phyloP scores from a whole-genome alignment of 768 basidiomycete species.

The Mycena galericulata region DNA sequence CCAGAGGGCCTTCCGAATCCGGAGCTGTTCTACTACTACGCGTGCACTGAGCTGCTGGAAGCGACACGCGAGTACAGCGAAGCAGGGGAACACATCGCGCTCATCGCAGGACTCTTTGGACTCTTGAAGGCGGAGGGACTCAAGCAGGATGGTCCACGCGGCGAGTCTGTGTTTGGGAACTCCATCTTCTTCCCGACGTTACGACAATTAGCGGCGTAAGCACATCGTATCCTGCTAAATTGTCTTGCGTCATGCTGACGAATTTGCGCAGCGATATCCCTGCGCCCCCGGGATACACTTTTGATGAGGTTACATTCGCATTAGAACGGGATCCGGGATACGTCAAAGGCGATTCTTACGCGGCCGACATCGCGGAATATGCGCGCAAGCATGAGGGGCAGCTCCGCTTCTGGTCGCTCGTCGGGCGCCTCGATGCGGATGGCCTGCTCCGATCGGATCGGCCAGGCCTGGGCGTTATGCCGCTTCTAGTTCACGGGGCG shows the following conservation, averaged over 20 bases:
- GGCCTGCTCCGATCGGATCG: background rate
- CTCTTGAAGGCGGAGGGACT: slow-evolving; percentile 18
- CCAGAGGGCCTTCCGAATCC: slow-evolving; percentile 6
- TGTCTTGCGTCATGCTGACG: too few species aligned
- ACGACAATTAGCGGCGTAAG: too few species aligned
- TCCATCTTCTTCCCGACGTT: too few species aligned
- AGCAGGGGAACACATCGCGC: slow-evolving; percentile 14
- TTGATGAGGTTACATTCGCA: too few species aligned
- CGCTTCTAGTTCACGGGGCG: slow-evolving; percentile 9
- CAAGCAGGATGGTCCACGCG: slow-evolving; percentile 5
- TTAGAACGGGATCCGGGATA: slow-evolving; percentile 1
- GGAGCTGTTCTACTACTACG: slow-evolving; percentile 8
- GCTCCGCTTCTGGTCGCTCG: slow-evolving; percentile 25
- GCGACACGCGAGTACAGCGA: slow-evolving; percentile 4
- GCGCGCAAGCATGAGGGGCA: slow-evolving; percentile 14
- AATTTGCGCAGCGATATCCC: too few species aligned
- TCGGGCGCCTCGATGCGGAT: slow-evolving; percentile 19
- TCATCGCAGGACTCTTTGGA: slow-evolving; percentile 12
- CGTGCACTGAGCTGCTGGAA: background rate
- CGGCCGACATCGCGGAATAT: slow-evolving; percentile 6
- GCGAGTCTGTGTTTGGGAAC: too few species aligned
- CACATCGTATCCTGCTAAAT: too few species aligned
- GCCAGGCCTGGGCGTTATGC: background rate
- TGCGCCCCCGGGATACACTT: too few species aligned
- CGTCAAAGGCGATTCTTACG: background rate